Percentiles rank a stretch among this genome's conserved stretches.
Evolutionary conservation across 75 land plant genomes (phyloP).

Genomic region (Isoetes taiwanensis): DNA sequence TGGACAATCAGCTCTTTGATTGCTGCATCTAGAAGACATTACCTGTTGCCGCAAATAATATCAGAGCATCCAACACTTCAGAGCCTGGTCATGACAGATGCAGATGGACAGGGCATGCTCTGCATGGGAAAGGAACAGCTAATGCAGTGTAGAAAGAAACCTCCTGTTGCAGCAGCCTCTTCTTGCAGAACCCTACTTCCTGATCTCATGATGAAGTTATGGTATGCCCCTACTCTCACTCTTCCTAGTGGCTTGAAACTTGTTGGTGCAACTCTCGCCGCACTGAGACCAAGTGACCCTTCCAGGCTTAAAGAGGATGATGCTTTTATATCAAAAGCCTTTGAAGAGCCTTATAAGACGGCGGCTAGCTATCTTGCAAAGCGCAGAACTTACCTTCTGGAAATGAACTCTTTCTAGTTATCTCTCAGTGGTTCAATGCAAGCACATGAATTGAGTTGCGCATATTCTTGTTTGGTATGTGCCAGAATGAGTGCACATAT

Average conservation of each 20-base stretch:
- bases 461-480: too few species aligned
- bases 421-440: too few species aligned
- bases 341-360: not conserved
- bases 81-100: conserved; percentile 3
- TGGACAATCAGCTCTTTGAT: conserved; percentile 8
- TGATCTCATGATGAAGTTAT: conserved; percentile 4
- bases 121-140: conserved; percentile 6
- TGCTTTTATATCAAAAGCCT: not conserved
- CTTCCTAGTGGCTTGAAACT: not conserved
- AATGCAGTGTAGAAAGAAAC: not conserved
- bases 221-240: not conserved
- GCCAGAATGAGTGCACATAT: too few species aligned
- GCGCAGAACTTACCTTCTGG: conserved; percentile 3
- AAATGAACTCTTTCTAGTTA: not conserved
- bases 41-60: not conserved
- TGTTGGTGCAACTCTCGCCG: not conserved
- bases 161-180: not conserved
- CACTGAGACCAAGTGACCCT: not conserved
- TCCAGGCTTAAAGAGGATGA: not conserved
- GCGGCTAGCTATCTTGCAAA: not conserved
- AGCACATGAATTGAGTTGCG: too few species aligned
- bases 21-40: not conserved
- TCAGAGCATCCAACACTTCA: conserved; percentile 2
- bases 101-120: conserved; percentile 3
- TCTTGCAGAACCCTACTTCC: not conserved